Percentiles rank a stretch among this genome's conserved stretches.
Evolutionary conservation across 176 grass and related monocot species (phyloP).

Genomic region (Coix lacrymajobi): DNA sequence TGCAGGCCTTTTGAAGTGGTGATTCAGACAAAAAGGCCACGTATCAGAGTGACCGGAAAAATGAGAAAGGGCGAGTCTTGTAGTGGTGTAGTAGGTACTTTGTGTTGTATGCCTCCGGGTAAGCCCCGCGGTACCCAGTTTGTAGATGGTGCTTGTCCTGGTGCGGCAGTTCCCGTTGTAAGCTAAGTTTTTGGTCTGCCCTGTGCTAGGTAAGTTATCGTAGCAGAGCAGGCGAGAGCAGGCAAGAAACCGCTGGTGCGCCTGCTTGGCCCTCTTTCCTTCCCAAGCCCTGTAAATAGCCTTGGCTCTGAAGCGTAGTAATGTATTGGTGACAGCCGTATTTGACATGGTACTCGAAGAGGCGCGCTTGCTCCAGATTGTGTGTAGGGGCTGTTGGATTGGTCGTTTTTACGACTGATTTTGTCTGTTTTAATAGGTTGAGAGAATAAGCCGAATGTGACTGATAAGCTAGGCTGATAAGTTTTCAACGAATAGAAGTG

Average conservation of each 20-base stretch:
- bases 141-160: slow-evolving; percentile 31
- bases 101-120: slow-evolving; percentile 25
- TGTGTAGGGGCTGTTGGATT: too few species aligned
- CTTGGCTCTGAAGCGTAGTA: slow-evolving; percentile 5
- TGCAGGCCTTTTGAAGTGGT: slow-evolving; percentile 27
- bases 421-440: too few species aligned
- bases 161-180: background rate
- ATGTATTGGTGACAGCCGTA: background rate
- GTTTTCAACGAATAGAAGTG: too few species aligned
- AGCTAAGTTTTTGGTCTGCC: slow-evolving; percentile 39
- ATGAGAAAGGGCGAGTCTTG: background rate
- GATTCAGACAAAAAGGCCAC: background rate
- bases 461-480: too few species aligned
- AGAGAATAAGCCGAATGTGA: too few species aligned
- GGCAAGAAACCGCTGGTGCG: background rate
- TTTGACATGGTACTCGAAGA: background rate
- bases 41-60: background rate
- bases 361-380: background rate
- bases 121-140: slow-evolving; percentile 21
- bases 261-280: background rate
- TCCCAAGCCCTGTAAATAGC: slow-evolving; percentile 21
- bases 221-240: background rate
- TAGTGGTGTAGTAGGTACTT: slow-evolving; percentile 25
- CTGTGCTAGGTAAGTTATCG: slow-evolving; percentile 21
- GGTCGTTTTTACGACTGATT: too few species aligned